Evolutionary conservation across 352 stramenopile genomes (phyloP).

Genomic region (Phytophthora pseudosyringae): DNA sequence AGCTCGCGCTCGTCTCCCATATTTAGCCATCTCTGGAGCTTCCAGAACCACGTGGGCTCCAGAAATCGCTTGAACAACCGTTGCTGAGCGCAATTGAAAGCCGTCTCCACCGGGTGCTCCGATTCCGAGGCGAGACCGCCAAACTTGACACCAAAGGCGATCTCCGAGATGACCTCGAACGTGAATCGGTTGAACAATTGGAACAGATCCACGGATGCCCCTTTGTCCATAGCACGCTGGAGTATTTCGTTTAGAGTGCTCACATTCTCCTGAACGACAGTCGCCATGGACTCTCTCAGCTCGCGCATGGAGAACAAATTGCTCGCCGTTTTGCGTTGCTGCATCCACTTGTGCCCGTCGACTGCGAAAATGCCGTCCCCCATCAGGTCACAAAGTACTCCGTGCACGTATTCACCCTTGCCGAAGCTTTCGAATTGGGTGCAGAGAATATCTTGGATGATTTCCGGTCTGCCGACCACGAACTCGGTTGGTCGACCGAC

Average conservation of each 20-base stretch:
- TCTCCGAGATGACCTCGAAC: slow-evolving; percentile 56
- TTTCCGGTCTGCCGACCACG: too few species aligned
- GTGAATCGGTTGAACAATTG: slow-evolving; percentile 53
- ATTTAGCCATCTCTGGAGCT: slow-evolving; percentile 43
- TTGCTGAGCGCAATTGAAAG: slow-evolving; percentile 47
- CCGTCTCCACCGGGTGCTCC: slow-evolving; percentile 33
- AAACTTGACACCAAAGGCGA: slow-evolving; percentile 48
- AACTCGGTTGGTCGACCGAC: slow-evolving; percentile 24
- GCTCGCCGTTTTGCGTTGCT: slow-evolving; percentile 60
- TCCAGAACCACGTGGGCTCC: slow-evolving; percentile 48
- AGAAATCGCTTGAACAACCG: slow-evolving; percentile 44
- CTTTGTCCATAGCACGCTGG: slow-evolving; percentile 1
- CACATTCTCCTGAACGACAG: slow-evolving; percentile 34
- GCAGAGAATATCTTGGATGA: too few species aligned
- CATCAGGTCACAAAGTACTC: too few species aligned
- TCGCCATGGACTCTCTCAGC: slow-evolving; percentile 48
- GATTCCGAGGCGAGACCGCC: slow-evolving; percentile 11
- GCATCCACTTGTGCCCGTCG: slow-evolving; percentile 44
- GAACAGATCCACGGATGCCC: slow-evolving; percentile 39
- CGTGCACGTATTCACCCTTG: too few species aligned
- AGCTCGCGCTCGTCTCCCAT: slow-evolving; percentile 41
- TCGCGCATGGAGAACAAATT: slow-evolving; percentile 51
- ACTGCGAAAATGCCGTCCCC: too few species aligned
- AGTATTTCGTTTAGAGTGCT: slow-evolving; percentile 32
- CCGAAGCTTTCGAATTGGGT: too few species aligned